Base-by-base conservation (phyloP, 352 stramenopile species). In the Phytophthora multivora region DNA sequence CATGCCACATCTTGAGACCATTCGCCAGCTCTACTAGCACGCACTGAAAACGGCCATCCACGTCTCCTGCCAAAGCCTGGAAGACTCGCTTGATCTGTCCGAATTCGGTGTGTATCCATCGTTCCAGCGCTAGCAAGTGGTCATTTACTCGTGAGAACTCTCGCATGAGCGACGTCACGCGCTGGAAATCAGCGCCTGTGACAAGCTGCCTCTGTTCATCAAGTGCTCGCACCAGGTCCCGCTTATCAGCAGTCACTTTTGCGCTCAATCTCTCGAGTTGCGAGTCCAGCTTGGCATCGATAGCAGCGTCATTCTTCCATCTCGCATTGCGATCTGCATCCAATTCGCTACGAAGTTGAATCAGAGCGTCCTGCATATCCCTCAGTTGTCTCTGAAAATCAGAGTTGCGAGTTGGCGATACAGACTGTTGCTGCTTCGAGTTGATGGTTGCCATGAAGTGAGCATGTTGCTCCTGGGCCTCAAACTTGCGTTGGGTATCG, bases 61-160 rank as follows among this genome's bases (percentile, higher is more conserved):
- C 66, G 15, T 88, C 78, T 0, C 49, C 31, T 23, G 66, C 47
- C 5, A 86, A 16, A 16, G 57, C 48, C 60, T 92, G 77, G 8
- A 84, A 64, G n/a, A 80, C 36, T 40, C 74, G 71, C 50, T 86
- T 88, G 46, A 86, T 72, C 21, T 82, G 61, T 3, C 49, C 43
- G 21, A 86, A 82, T 25, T 92, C 81, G 16, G 59, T 54, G 57
- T 81, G 63, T 19, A 87, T 30, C 75, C 80, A 88, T 25, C 78
- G 73, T 46, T 92, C 79, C 18, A 90, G 59, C 3, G 71, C 73
- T 0, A 79, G 50, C 19, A 92, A 54, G 45, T 91, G 79, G 48
- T 90, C 83, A 49, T 83, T 79, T 15, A 91, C 59, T 4, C 78
- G 71, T 12, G 55, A 68, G 26, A 88, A 79, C 35, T 90, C 83